Evolutionary conservation across 169 alveolate species (phyloP).

Genomic region (Sarcocystis neurona): DNA sequence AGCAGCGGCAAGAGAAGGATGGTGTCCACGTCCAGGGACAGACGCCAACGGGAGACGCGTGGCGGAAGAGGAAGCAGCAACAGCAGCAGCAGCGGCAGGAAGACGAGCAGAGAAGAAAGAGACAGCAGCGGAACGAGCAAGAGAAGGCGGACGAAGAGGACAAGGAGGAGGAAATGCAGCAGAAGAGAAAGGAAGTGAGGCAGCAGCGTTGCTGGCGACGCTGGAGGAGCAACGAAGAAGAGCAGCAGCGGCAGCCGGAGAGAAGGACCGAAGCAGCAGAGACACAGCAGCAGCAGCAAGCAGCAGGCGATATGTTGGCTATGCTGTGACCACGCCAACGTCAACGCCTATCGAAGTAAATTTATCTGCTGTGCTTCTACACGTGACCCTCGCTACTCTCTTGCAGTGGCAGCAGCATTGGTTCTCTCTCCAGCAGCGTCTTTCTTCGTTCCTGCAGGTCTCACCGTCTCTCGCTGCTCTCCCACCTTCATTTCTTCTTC

Average conservation of each 20-base stretch:
- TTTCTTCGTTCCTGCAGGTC: no score
- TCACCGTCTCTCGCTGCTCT: no score
- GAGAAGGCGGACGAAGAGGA: background rate
- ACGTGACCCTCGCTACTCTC: background rate
- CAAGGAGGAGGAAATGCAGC: background rate
- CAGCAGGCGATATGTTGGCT: background rate
- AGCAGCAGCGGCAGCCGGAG: background rate
- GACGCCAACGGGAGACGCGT: no score
- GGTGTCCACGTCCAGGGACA: no score
- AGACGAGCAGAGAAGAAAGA: conserved; percentile 17
- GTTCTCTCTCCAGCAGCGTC: no score
- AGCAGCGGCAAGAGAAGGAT: no score
- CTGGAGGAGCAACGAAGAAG: background rate
- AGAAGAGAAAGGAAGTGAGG: background rate
- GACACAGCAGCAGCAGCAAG: background rate
- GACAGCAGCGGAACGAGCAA: conserved; percentile 10
- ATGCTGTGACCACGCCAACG: background rate
- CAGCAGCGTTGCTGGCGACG: background rate
- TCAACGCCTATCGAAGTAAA: conserved; percentile 17
- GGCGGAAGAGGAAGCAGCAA: no score
- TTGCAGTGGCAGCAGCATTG: conserved; percentile 5
- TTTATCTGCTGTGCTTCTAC: conserved; percentile 5
- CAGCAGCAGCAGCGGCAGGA: conserved; percentile 5
- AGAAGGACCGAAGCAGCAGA: background rate
- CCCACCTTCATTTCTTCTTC: no score